Conservation (phyloP, 768 basidiomycete species). For the Podaxis sp. region DNA sequence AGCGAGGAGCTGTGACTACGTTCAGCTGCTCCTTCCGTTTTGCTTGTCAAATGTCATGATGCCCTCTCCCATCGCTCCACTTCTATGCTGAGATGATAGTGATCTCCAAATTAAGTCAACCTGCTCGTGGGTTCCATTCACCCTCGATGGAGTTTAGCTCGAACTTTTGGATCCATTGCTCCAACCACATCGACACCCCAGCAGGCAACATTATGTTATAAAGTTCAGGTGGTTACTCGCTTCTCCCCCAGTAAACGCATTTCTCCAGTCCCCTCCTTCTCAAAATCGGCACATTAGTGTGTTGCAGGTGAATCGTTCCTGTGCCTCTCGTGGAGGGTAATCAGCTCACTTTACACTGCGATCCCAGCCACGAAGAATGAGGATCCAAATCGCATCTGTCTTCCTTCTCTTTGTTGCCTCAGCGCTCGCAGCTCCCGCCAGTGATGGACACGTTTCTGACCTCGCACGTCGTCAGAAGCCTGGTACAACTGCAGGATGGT, state of each 20-base stretch:
- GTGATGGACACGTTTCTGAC: background rate
- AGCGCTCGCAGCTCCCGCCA: background rate
- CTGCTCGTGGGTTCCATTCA: background rate
- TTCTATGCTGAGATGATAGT: background rate
- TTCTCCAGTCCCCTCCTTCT: background rate
- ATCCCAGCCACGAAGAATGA: constrained; percentile 1
- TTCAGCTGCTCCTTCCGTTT: too few relatives aligned
- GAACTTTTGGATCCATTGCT: background rate
- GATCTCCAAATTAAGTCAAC: background rate
- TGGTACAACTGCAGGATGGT: background rate
- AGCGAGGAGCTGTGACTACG: too few relatives aligned
- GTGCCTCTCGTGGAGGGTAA: background rate
- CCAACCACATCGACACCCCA: background rate
- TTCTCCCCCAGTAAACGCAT: constrained; percentile 3
- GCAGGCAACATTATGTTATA: constrained; percentile 7
- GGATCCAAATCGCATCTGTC: background rate
- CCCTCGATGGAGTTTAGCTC: background rate
- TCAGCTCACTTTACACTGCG: background rate
- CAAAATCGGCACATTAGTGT: background rate
- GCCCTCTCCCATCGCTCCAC: background rate
- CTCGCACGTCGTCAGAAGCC: background rate
- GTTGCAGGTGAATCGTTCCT: constrained; percentile 4
- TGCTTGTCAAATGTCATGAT: background rate
- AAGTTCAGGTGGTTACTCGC: constrained; percentile 1
- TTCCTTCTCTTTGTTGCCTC: constrained; percentile 1